Base-by-base conservation (phyloP, 2,329 filamentous ascomycete genomes). In the Xylariales sp. region DNA sequence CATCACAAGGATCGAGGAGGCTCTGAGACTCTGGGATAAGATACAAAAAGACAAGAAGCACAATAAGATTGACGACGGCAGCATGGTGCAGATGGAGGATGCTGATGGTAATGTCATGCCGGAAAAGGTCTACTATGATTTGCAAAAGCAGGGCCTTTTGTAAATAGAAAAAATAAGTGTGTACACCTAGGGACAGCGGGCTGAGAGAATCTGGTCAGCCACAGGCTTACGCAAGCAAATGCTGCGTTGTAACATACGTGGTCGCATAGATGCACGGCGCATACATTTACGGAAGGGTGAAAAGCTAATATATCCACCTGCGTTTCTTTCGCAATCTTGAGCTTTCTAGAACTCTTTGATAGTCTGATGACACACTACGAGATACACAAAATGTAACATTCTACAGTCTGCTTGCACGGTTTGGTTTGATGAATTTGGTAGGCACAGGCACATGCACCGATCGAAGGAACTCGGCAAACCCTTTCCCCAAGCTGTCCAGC, bases 101-200 rank as follows among this genome's bases (percentile, higher is more conserved):
- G 86, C 81, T 0, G 87, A 95, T 59, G 93, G 93, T 32, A 97
- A 98, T 55, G 93, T 98, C 40, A 98, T 98, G 93, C 93, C 94
- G 0, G 89, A 96, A 67, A 95, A 95, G 73, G 91, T 98, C 38
- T 98, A 96, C 62, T 83, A 90, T 49, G 93, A 98, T 73, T 66
- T 97, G 63, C 85, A 88, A 63, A 95, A 94, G 67, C 88, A 95
- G 60, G 91, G 91, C 23, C 70, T 95, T 55, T 66, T 94, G 48
- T 93, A 71, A 63, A 33, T 6, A 19, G n/a, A n/a, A n/a, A n/a
- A n/a, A n/a, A n/a, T n/a, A n/a, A n/a, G n/a, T n/a, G n/a, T n/a
- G n/a, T n/a, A n/a, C n/a, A n/a, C n/a, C n/a, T n/a, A n/a, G n/a
- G n/a, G n/a, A n/a, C n/a, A n/a, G n/a, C n/a, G n/a, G n/a, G n/a